Conservation (phyloP, 352 stramenopile genomes). For the Pythium aristosporum region DNA sequence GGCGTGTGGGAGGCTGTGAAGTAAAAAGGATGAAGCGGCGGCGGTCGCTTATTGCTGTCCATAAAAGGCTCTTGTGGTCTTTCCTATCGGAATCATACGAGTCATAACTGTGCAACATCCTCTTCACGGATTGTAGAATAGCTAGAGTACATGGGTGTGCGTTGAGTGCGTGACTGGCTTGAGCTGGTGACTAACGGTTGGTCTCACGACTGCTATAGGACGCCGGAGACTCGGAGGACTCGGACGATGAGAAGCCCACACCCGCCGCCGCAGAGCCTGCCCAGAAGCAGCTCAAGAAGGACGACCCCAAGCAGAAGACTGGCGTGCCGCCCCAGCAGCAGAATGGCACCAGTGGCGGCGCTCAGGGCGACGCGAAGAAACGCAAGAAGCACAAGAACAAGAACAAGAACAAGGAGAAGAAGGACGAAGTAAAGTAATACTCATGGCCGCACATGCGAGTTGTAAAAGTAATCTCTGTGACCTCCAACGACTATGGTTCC, state of each 20-base stretch:
- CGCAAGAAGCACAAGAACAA: slow-evolving; percentile 52
- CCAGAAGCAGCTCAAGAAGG: slow-evolving; percentile 31
- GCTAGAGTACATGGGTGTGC: not conserved
- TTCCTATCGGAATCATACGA: slow-evolving; percentile 89
- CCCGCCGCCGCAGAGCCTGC: slow-evolving; percentile 16
- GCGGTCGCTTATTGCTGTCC: slow-evolving; percentile 24
- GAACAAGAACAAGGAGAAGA: slow-evolving; percentile 37
- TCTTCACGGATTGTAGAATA: slow-evolving; percentile 7
- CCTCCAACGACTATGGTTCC: not conserved
- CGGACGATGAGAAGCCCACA: slow-evolving; percentile 32
- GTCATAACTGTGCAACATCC: slow-evolving; percentile 92
- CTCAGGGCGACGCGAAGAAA: slow-evolving; percentile 46
- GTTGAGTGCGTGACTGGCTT: not conserved
- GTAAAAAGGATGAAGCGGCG: slow-evolving; percentile 11
- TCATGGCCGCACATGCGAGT: not conserved
- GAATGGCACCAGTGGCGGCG: slow-evolving; percentile 14
- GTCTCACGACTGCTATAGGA: slow-evolving; percentile 7
- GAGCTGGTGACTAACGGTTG: not conserved
- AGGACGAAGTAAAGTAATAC: slow-evolving; percentile 33
- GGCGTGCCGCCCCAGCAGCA: slow-evolving; percentile 4
- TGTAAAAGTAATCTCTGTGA: slow-evolving; percentile 31
- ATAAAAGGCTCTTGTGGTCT: slow-evolving; percentile 41
- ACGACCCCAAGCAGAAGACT: slow-evolving; percentile 32
- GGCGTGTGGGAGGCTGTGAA: not conserved
- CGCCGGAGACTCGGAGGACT: slow-evolving; percentile 39